phyloP scores from a whole-genome alignment of 1,284 basidiomycete genomes.

The Rhodotorula sp. region DNA sequence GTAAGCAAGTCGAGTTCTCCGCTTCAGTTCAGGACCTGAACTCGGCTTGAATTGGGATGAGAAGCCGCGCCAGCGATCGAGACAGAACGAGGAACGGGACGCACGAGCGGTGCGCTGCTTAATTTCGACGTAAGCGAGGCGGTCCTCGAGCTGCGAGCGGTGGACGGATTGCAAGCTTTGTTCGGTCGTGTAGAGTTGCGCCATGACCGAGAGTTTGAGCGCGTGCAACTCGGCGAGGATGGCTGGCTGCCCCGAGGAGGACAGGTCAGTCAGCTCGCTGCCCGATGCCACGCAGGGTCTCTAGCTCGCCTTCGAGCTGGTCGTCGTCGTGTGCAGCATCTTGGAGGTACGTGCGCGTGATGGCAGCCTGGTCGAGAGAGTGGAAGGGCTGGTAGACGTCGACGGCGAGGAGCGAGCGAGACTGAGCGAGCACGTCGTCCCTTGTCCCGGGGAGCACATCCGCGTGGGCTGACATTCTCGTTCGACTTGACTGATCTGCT shows the following conservation, averaged over 20 bases:
- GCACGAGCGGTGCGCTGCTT: background rate
- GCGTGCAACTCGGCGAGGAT: constrained; percentile 2
- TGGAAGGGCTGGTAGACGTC: background rate
- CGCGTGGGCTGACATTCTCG: background rate
- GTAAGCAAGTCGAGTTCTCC: background rate
- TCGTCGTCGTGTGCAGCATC: background rate
- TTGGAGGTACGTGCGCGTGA: background rate
- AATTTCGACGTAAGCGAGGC: background rate
- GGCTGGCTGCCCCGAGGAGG: background rate
- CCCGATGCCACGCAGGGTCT: background rate
- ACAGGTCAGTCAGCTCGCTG: background rate
- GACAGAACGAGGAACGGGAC: too few relatives aligned
- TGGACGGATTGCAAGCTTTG: background rate
- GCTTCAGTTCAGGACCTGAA: background rate
- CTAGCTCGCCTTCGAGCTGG: constrained; percentile 9
- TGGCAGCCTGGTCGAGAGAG: background rate
- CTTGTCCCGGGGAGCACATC: background rate
- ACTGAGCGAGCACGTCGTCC: background rate
- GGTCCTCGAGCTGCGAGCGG: background rate
- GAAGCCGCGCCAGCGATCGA: too few relatives aligned
- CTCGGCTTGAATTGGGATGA: too few relatives aligned
- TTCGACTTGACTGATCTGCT: background rate
- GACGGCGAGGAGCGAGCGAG: background rate
- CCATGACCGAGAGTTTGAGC: background rate
- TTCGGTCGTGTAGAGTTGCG: background rate